phyloP scores from a whole-genome alignment of 164 flowering plant species.

The Houttuynia cordata region DNA sequence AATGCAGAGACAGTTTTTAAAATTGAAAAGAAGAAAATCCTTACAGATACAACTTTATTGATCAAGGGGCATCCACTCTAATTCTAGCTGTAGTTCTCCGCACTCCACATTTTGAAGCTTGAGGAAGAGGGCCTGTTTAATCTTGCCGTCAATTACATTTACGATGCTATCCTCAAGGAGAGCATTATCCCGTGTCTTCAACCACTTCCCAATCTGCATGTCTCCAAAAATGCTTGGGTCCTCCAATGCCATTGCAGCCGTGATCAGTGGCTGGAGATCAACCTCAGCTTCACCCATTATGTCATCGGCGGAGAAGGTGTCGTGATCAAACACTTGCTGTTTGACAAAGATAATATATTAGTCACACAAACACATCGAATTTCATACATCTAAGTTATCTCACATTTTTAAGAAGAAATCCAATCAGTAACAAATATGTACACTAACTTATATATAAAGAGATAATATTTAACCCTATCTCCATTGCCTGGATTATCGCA shows the following conservation, averaged over 20 bases:
- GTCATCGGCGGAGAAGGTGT: constrained; percentile 91
- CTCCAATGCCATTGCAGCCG: constrained; percentile 76
- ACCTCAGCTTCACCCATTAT: constrained; percentile 97
- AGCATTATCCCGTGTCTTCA: constrained; percentile 79
- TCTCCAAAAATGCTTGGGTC: constrained; percentile 68
- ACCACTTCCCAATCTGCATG: constrained; percentile 99
- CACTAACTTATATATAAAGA: too few species aligned
- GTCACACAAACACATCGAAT: neutral
- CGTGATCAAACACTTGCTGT: constrained; percentile 67
- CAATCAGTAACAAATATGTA: too few species aligned
- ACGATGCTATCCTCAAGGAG: constrained; percentile 72
- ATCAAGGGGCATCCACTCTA: constrained; percentile 85
- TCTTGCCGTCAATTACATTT: constrained; percentile 72
- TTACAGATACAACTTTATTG: constrained; percentile 21
- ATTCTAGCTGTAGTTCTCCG: constrained; percentile 66
- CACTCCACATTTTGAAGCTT: constrained; percentile 94
- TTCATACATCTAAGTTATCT: too few species aligned
- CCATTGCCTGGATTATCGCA: too few species aligned
- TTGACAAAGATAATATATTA: neutral
- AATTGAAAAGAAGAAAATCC: neutral
- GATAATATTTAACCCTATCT: too few species aligned
- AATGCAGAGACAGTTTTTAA: neutral
- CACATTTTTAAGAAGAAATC: too few species aligned
- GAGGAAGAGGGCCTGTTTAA: constrained; percentile 56
- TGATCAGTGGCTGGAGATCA: constrained; percentile 82